Evolutionary conservation across 345 rosid genomes (phyloP).

Genomic region (Eucalyptus victrix): DNA sequence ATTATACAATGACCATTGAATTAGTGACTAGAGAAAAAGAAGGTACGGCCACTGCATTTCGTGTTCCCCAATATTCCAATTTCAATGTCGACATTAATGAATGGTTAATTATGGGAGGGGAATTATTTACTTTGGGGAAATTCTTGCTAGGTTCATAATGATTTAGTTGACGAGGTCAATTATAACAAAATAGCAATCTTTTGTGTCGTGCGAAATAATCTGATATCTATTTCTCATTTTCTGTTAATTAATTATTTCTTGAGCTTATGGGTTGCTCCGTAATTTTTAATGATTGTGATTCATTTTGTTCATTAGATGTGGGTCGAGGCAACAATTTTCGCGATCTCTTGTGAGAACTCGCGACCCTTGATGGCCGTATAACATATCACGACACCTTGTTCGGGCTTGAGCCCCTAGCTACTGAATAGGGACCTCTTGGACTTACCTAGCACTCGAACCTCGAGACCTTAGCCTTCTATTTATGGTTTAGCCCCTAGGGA

Average conservation of each 20-base stretch:
- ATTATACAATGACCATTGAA: not conserved
- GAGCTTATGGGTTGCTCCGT: accelerated
- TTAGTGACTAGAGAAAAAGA: not conserved
- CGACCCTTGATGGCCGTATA: accelerated
- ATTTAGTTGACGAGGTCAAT: not conserved
- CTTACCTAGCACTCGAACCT: not conserved
- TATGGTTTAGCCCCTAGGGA: not conserved
- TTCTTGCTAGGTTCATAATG: not conserved
- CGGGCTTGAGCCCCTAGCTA: no score
- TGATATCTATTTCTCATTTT: not conserved
- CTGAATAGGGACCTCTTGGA: not conserved
- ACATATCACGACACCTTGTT: not conserved
- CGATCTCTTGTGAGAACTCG: accelerated
- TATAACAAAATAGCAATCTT: not conserved
- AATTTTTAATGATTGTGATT: no score
- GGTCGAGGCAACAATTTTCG: no score
- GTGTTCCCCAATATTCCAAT: not conserved
- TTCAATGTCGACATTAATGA: not conserved
- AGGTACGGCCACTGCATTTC: not conserved
- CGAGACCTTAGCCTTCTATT: not conserved
- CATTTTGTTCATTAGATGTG: accelerated
- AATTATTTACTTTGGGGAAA: not conserved
- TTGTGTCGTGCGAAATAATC: not conserved
- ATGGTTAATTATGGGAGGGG: not conserved
- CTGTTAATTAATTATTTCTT: no score